Evolutionary conservation across 2,329 filamentous ascomycete species (phyloP).

Genomic region (Claviceps maximensis): DNA sequence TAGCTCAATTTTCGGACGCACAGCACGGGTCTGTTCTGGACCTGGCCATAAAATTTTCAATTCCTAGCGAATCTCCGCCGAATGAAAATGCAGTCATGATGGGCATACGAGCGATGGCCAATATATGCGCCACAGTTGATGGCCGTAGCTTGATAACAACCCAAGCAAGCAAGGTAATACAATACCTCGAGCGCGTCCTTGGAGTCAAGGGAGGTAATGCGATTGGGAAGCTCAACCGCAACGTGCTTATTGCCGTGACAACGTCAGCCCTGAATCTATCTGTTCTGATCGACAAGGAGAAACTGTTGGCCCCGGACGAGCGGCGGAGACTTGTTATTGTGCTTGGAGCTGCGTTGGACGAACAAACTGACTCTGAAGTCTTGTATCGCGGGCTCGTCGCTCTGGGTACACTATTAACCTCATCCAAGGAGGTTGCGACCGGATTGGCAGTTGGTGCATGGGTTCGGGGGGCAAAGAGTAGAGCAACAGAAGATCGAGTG

Average conservation of each 20-base stretch:
- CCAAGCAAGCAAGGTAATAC: constrained; percentile 42
- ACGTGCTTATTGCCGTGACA: constrained; percentile 68
- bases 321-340: constrained; percentile 40
- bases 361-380: constrained; percentile 66
- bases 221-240: constrained; percentile 52
- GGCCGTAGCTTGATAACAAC: constrained; percentile 56
- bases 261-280: constrained; percentile 78
- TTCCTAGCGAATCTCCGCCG: constrained; percentile 38
- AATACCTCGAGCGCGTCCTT: constrained; percentile 49
- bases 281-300: constrained; percentile 48
- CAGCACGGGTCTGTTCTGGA: constrained; percentile 47
- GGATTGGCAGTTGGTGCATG: constrained; percentile 27
- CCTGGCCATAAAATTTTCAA: constrained; percentile 27
- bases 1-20: constrained; percentile 46
- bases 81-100: constrained; percentile 81
- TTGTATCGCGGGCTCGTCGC: constrained; percentile 73
- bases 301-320: constrained; percentile 21
- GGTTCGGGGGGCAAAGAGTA: constrained; percentile 30
- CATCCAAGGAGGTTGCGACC: constrained; percentile 28
- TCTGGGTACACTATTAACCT: constrained; percentile 59
- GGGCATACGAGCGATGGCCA: constrained; percentile 65
- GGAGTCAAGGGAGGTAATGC: constrained; percentile 33
- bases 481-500: constrained; percentile 32
- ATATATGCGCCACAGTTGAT: constrained; percentile 64
- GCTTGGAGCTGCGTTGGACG: constrained; percentile 47